These are phyloP conservation scores for Paramecium caudatum DNA, from an alignment of 73 alveolate species.

Conservation along the genomic window DNA sequence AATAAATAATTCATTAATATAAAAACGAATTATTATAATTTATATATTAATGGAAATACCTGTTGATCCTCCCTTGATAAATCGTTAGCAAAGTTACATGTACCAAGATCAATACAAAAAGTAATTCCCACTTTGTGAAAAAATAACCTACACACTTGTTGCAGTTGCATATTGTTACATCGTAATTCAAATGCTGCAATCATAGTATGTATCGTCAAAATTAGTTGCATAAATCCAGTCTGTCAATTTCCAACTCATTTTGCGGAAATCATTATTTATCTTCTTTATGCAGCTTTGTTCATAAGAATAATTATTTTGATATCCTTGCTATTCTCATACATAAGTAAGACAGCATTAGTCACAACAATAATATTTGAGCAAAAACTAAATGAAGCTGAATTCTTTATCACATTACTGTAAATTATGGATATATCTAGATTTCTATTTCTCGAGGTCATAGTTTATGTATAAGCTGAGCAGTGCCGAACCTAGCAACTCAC, in stretches of 20 bases:
- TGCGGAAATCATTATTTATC: background rate
- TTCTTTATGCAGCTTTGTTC: conserved; percentile 17
- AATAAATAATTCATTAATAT: background rate
- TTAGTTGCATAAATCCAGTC: conserved; percentile 4
- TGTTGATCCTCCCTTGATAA: no score
- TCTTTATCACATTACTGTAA: conserved; percentile 26
- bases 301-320: background rate
- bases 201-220: background rate
- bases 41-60: conserved; percentile 19
- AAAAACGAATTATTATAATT: conserved; percentile 5
- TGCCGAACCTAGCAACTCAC: background rate
- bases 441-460: background rate
- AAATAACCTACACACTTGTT: background rate
- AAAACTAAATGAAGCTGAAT: conserved; percentile 54
- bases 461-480: background rate
- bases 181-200: background rate
- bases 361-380: conserved; percentile 11
- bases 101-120: background rate
- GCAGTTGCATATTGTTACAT: background rate
- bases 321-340: background rate
- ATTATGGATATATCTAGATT: background rate
- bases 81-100: background rate
- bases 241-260: background rate
- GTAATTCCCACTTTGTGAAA: conserved; percentile 26
- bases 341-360: conserved; percentile 24